Evolutionary conservation across 306 rosid genomes (phyloP).

Genomic region (Pterocarpus santalinus): DNA sequence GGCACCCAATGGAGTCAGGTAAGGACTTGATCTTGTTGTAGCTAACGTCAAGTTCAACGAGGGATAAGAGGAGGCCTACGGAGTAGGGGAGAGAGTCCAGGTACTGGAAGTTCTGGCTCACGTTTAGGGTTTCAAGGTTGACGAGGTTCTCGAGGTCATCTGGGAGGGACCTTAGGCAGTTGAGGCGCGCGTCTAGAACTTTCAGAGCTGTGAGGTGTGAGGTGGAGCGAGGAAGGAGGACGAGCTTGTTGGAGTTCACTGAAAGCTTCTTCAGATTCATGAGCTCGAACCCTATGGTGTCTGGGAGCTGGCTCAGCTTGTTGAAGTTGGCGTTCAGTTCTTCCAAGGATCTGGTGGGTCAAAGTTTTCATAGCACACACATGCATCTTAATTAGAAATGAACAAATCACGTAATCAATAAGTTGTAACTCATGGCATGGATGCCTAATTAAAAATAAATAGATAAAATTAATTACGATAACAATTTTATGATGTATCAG

Average conservation of each 20-base stretch:
- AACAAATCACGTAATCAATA: too few species aligned
- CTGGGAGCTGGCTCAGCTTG: conserved; percentile 69
- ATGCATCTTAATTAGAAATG: too few species aligned
- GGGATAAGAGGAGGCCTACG: conserved; percentile 79
- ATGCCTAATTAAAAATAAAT: not conserved
- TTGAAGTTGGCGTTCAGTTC: conserved; percentile 94
- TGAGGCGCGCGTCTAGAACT: conserved; percentile 74
- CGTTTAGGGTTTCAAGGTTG: conserved; percentile 76
- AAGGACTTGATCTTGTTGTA: conserved; percentile 71
- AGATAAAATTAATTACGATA: not conserved
- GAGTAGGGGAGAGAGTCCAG: conserved; percentile 77
- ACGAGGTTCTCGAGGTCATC: conserved; percentile 82
- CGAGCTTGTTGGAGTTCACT: conserved; percentile 81
- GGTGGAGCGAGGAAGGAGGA: conserved; percentile 69
- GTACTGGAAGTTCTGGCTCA: conserved; percentile 93
- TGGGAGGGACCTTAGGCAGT: conserved; percentile 79
- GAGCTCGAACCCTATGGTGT: conserved; percentile 73
- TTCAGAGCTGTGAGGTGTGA: conserved; percentile 67
- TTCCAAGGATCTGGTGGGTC: conserved; percentile 62
- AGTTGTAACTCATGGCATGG: too few species aligned
- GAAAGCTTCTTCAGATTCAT: conserved; percentile 72
- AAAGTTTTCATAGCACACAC: too few species aligned
- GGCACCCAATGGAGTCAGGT: conserved; percentile 79
- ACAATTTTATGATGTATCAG: not conserved
- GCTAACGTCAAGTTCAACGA: conserved; percentile 79